These are phyloP conservation scores for Myriosclerotinia scirpicola DNA, from an alignment of 2,329 filamentous ascomycete genomes.

Conservation along the genomic window DNA sequence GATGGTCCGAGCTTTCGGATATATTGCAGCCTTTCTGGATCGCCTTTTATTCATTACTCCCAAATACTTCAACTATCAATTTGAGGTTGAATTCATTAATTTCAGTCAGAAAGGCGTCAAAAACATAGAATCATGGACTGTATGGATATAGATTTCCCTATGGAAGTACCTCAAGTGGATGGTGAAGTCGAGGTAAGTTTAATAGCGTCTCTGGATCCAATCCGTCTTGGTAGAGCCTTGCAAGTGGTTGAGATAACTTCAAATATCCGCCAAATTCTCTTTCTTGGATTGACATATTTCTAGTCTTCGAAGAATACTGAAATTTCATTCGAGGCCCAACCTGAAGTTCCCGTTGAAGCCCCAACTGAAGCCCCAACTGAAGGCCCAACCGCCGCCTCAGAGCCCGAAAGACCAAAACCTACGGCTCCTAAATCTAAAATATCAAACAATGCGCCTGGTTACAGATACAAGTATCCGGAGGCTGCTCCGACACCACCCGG, in stretches of 20 bases:
- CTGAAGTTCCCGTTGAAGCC: neutral
- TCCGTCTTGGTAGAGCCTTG: conserved; percentile 13
- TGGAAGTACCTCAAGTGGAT: neutral
- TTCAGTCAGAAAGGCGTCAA: neutral
- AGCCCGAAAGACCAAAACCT: neutral
- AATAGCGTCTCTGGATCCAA: neutral
- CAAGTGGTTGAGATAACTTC: neutral
- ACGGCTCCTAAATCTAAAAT: conserved; percentile 11
- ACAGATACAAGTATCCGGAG: conserved; percentile 41
- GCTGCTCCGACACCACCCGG: conserved; percentile 38
- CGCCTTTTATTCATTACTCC: conserved; percentile 8
- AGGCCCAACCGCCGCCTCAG: neutral
- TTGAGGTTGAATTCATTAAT: neutral
- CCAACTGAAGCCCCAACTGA: neutral
- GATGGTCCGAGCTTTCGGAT: conserved; percentile 3
- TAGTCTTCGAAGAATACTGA: neutral
- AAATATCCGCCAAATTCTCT: neutral
- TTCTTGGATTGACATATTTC: conserved; percentile 10
- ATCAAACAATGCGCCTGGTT: conserved; percentile 32
- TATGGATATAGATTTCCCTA: conserved; percentile 15
- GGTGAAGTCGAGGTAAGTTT: conserved; percentile 9
- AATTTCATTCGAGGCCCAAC: neutral
- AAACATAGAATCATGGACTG: conserved; percentile 10
- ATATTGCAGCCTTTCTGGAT: neutral
- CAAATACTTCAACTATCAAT: neutral